Evolutionary conservation across 2,329 filamentous ascomycete species (phyloP).

Genomic region (Paramyrothecium roridum): DNA sequence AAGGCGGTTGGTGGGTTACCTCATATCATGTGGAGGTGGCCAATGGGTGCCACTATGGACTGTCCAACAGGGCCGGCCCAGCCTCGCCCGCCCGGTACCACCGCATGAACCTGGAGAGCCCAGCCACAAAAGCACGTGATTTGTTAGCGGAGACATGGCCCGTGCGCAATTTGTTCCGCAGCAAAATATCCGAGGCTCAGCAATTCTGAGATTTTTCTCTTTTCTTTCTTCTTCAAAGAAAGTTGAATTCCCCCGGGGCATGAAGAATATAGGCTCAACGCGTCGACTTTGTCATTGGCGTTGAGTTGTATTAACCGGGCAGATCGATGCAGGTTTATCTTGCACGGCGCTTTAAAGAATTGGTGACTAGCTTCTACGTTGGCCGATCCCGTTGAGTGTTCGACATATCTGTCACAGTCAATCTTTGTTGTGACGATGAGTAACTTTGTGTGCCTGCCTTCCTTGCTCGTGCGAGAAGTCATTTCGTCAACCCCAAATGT

Average conservation of each 20-base stretch:
- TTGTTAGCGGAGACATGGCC: conserved; percentile 9
- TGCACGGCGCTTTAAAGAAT: conserved; percentile 61
- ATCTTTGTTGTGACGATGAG: not conserved
- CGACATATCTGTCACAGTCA: conserved; percentile 39
- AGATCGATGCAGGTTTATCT: conserved; percentile 42
- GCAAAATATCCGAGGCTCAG: conserved; percentile 13
- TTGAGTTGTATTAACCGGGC: conserved; percentile 57
- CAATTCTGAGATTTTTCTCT: conserved; percentile 12
- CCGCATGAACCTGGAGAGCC: not conserved
- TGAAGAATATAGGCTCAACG: conserved; percentile 54
- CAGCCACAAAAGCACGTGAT: conserved; percentile 13
- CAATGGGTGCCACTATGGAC: conserved; percentile 12
- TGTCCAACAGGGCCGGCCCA: not conserved
- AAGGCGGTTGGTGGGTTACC: conserved; percentile 15
- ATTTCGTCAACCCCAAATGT: too few relatives aligned
- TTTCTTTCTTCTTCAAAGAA: conserved; percentile 41
- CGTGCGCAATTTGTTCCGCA: conserved; percentile 15
- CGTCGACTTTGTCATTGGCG: conserved; percentile 36
- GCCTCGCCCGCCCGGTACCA: too few relatives aligned
- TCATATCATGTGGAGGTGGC: conserved; percentile 10
- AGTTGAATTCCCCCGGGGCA: conserved; percentile 56
- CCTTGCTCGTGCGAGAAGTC: too few relatives aligned
- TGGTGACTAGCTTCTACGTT: conserved; percentile 54
- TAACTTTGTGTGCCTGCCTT: too few relatives aligned
- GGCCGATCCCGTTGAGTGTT: conserved; percentile 63